Evolutionary conservation across 2,329 filamentous ascomycete species (phyloP), one percentile per base, ranked within the genome.

Genomic region (Neopestalotiopsis rosae): DNA sequence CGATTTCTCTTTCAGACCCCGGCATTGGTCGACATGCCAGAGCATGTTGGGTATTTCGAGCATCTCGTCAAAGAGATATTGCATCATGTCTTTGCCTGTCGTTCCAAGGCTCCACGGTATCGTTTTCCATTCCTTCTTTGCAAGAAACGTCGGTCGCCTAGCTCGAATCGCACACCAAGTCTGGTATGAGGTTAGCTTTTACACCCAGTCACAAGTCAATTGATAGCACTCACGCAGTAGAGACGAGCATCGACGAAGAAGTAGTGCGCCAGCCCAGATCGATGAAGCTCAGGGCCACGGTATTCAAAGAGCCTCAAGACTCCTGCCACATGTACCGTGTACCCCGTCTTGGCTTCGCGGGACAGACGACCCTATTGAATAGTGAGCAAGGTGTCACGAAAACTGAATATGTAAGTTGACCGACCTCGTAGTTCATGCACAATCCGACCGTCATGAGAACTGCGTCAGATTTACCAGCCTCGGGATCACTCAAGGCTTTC

Each of bases 41-140:
- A 59, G 57, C 30, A 59, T 30, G 10, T 14, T 59, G 24, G 57
- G 57, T 5, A 59, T 59, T 28, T 59, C 57, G 24, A 59, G 57
- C 57, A 59, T 59, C 13, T 59, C 57, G 9, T 59, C 57, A 34
- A 59, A 59, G 12, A 59, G 30, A 59, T 59, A 34, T 32, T 59
- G 57, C 24, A 34, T 59, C 24, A 59, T 30, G 57, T 59, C 57
- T 59, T 59, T 59, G 24, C 30, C 17, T 28, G 57, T 59, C 14
- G 24, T 59, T 30, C 57, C 57, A 28, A 34, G 30, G 24, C 20
- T 30, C 57, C 57, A 59, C 13, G 57, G 57, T 20, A 59, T 30
- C 24, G 57, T 59, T 17, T 59, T 59, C 57, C 57, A 59, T 13
- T 28, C 24, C 20, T 59, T 28, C 24, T 14, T 30, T 14, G 57